Evolutionary conservation across 192 early-diverging fungal species (phyloP).

Genomic region (Backusella parvicylindrica): DNA sequence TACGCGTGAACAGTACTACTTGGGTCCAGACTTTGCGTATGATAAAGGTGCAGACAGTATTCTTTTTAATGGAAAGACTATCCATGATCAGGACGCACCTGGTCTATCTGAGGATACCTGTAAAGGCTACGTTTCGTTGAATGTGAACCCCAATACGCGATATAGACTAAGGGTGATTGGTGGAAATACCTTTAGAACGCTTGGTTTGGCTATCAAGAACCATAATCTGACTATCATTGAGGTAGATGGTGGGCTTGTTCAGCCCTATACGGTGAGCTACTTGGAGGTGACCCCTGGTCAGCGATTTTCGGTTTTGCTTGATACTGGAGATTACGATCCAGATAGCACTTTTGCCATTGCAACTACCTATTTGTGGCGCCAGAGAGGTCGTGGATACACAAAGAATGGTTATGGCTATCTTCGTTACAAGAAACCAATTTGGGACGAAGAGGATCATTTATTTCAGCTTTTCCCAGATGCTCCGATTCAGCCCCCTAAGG

Average conservation of each 20-base stretch:
- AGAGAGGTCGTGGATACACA: slow-evolving; percentile 2
- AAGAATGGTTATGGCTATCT: slow-evolving; percentile 26
- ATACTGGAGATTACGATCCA: slow-evolving; percentile 10
- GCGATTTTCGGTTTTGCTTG: slow-evolving; percentile 45
- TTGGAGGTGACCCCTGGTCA: slow-evolving; percentile 42
- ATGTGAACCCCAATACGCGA: slow-evolving; percentile 42
- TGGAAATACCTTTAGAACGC: slow-evolving; percentile 50
- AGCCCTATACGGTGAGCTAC: slow-evolving; percentile 35
- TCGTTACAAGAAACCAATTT: background rate
- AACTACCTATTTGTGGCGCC: slow-evolving; percentile 14
- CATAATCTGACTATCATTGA: slow-evolving; percentile 74
- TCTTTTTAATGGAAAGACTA: slow-evolving; percentile 46
- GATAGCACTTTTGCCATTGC: slow-evolving; percentile 19
- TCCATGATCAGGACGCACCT: background rate
- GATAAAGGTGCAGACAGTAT: slow-evolving; percentile 36
- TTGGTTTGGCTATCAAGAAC: slow-evolving; percentile 71
- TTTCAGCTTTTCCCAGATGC: background rate
- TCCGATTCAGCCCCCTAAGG: background rate
- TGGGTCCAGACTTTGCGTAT: background rate
- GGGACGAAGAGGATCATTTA: background rate
- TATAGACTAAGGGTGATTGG: slow-evolving; percentile 77
- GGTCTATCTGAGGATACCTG: background rate
- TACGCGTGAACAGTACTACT: slow-evolving; percentile 1
- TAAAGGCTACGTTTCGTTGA: slow-evolving; percentile 4
- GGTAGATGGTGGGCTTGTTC: slow-evolving; percentile 41